Percentiles rank a stretch among this genome's conserved stretches.
phyloP scores from a whole-genome alignment of 1,284 basidiomycete species.

The Cystobasidium pallidum region DNA sequence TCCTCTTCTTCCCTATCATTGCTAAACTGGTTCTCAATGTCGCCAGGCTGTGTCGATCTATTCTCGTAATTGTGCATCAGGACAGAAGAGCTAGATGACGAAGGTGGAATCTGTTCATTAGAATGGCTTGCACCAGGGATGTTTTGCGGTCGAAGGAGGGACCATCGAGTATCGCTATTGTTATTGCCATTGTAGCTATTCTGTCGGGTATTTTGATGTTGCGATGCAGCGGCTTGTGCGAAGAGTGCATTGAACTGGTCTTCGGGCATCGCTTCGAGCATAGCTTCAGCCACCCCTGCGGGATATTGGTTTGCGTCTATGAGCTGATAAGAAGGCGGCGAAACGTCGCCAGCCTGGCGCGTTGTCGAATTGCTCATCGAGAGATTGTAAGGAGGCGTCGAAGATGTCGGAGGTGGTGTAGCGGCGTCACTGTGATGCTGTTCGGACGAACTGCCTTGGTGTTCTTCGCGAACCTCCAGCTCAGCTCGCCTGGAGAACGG shows the following conservation, averaged over 20 bases:
- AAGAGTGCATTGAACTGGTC: conserved; percentile 48
- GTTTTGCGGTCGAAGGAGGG: conserved; percentile 1
- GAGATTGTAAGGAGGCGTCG: conserved; percentile 31
- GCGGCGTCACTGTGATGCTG: conserved; percentile 9
- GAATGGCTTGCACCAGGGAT: conserved; percentile 2
- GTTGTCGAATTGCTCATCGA: background rate
- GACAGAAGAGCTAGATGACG: conserved; percentile 15
- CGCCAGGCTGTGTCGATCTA: conserved; percentile 9
- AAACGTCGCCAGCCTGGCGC: conserved; percentile 32
- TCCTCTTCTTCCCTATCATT: background rate
- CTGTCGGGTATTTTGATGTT: background rate
- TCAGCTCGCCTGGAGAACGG: conserved; percentile 46
- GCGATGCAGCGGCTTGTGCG: conserved; percentile 14
- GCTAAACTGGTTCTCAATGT: conserved; percentile 17
- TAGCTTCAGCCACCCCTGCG: conserved; percentile 44
- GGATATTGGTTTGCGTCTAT: conserved; percentile 51
- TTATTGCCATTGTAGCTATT: conserved; percentile 4
- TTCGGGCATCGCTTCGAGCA: conserved; percentile 50
- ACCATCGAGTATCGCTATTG: background rate
- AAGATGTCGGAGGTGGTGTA: conserved; percentile 24
- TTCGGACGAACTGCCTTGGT: no score
- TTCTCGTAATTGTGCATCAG: conserved; percentile 16
- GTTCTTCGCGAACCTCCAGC: conserved; percentile 34
- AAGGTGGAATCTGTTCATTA: conserved; percentile 3
- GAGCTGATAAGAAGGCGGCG: conserved; percentile 51